These are phyloP conservation scores for Ascosphaera pollenicola DNA, from an alignment of 2,329 filamentous ascomycete species.

Conservation along the genomic window DNA sequence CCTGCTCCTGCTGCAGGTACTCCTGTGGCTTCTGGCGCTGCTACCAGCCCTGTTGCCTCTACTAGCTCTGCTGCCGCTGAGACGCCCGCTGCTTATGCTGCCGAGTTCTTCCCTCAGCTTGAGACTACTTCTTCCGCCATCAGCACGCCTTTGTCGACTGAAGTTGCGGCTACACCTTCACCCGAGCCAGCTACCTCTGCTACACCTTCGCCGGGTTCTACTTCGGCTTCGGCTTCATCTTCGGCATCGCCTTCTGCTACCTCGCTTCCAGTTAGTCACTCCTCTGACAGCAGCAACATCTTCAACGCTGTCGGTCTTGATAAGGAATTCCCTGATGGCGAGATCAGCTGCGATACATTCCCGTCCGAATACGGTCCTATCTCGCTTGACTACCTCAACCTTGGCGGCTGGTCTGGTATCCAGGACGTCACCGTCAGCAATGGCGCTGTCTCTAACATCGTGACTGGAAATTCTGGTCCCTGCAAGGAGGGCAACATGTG, in stretches of 20 bases:
- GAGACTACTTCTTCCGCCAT: constrained; percentile 13
- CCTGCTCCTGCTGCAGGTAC: constrained; percentile 10
- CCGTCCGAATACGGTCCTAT: constrained; percentile 65
- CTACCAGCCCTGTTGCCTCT: no score
- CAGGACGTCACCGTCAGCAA: constrained; percentile 37
- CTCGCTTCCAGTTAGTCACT: no score
- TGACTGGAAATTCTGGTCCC: constrained; percentile 36
- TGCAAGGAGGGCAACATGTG: constrained; percentile 51
- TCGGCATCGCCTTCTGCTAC: neutral
- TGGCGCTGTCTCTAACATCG: constrained; percentile 40
- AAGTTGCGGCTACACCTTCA: constrained; percentile 10
- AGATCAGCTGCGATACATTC: constrained; percentile 49
- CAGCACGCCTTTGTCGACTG: constrained; percentile 7
- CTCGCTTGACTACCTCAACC: constrained; percentile 41
- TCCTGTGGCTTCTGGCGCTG: constrained; percentile 15
- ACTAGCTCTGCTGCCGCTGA: no score
- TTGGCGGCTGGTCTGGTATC: constrained; percentile 60
- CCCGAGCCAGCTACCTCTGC: constrained; percentile 7
- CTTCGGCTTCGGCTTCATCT: constrained; percentile 1
- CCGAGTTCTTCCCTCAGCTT: constrained; percentile 30
- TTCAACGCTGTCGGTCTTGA: constrained; percentile 24
- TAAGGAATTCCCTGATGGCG: constrained; percentile 51
- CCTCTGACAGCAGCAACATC: no score
- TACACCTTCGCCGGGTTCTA: constrained; percentile 6
- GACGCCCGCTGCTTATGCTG: constrained; percentile 5